Base-by-base conservation (phyloP, 108 stramenopile species). In the Fistulifera solaris region DNA sequence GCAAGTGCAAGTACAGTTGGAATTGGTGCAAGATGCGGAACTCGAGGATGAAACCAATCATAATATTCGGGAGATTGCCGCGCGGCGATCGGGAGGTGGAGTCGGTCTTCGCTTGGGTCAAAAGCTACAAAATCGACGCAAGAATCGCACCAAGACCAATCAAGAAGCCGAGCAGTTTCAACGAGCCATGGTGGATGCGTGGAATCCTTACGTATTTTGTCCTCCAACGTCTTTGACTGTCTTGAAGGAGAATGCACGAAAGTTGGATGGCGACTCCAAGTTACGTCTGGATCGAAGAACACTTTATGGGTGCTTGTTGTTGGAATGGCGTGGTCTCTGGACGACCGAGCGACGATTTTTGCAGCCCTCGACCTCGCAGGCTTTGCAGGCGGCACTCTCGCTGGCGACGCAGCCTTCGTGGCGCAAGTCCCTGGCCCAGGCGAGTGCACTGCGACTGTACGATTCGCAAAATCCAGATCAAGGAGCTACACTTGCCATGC, bases 331-430 rank as follows among this genome's bases (percentile, higher is more conserved):
- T 1, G 4, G 41, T 40, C 18, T 18, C 38, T 18, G 15, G 16
- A 27, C 68, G n/a, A 70, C 65, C 21, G 48, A 65, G 48, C 69
- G 89, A 13, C 70, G 67, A 22, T 91, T 71, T 54, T 46, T 91
- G 17, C 66, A 81, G 27, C 15, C 65, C 0, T 55, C 61, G 11
- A 62, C 74, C 4, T 51, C 81, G 1, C 78, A 83, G 35, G 40
- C 60, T 10, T 61, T 91, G 22, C 72, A 77, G 43, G 78, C 83
- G 13, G 83, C 89, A 38, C 72, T 91, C 57, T 68, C 78, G 65
- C 54, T 91, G 58, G 85, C 83, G 12, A 78, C 76, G 22, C 85
- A 87, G 52, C 89, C 89, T 6, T 62, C 69, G 40, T 91, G 89
- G 89, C 74, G 89, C 26, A 62, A 76, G 28, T 55, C 70, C 15